A percentile compares a stretch with the other conserved stretches of the same genome.
phyloP scores from a whole-genome alignment of 371 early-diverging fungal genomes.

The Rhizopus delemar region DNA sequence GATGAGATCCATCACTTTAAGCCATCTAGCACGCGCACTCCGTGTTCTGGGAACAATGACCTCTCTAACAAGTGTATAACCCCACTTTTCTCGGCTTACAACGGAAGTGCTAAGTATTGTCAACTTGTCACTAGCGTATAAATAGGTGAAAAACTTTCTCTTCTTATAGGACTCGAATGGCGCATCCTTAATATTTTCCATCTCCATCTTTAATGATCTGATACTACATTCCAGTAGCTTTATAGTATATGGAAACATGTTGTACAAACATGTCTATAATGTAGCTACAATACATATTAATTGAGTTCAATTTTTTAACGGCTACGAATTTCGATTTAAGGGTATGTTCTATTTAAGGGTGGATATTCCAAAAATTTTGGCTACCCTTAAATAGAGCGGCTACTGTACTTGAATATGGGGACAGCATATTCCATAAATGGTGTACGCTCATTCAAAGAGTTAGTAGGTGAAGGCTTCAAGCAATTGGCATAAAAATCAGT shows the following conservation, averaged over 20 bases:
- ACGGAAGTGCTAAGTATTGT: slow-evolving; percentile 7
- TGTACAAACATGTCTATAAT: no score
- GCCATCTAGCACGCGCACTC: slow-evolving; percentile 4
- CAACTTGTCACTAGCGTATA: slow-evolving; percentile 10
- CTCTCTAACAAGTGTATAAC: slow-evolving; percentile 4
- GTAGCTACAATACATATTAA: no score
- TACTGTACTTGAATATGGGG: slow-evolving; percentile 14
- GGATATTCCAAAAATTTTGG: no score
- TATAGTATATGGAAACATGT: no score
- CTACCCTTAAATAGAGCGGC: no score
- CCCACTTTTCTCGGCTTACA: not conserved
- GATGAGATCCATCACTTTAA: slow-evolving; percentile 9
- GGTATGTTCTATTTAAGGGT: no score
- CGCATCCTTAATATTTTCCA: slow-evolving; percentile 3
- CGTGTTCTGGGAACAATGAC: slow-evolving; percentile 5
- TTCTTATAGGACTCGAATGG: slow-evolving; percentile 2
- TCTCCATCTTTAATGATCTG: slow-evolving; percentile 4
- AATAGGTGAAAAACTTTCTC: slow-evolving; percentile 3
- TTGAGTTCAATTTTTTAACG: no score
- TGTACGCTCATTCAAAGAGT: slow-evolving; percentile 3
- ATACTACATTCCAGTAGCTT: slow-evolving; percentile 11
- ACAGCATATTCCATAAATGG: slow-evolving; percentile 11
- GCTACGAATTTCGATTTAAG: no score
- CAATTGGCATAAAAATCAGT: not conserved
- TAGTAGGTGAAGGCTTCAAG: not conserved